Percentiles rank a stretch among this genome's conserved stretches.
phyloP scores from a whole-genome alignment of 441 rosid genomes.

The Croton laevigatus region DNA sequence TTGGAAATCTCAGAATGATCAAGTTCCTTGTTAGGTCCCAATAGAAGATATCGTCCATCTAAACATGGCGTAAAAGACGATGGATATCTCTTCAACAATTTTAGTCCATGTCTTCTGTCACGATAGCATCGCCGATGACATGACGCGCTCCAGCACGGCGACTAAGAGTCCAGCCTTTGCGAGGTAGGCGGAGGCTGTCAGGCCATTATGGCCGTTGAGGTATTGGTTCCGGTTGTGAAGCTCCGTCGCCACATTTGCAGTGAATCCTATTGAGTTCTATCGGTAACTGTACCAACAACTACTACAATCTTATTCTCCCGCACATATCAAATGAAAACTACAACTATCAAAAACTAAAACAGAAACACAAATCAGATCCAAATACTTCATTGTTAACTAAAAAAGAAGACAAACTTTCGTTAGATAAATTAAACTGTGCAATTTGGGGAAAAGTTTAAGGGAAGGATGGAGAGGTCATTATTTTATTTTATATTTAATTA shows the following conservation, averaged over 20 bases:
- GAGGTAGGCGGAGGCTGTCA: conserved; percentile 83
- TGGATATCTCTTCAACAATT: conserved; percentile 79
- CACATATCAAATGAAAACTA: too few species aligned
- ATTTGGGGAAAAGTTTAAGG: too few species aligned
- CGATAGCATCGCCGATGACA: conserved; percentile 86
- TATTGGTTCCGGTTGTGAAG: conserved; percentile 22
- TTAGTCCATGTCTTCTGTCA: conserved; percentile 87
- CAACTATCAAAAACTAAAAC: too few species aligned
- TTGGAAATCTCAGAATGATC: conserved; percentile 81
- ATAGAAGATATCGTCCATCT: conserved; percentile 79
- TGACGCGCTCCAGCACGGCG: conserved; percentile 81
- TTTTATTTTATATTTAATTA: too few species aligned
- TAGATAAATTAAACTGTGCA: too few species aligned
- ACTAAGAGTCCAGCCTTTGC: conserved; percentile 89
- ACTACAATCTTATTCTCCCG: too few species aligned
- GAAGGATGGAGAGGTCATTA: too few species aligned
- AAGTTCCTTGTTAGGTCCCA: conserved; percentile 59
- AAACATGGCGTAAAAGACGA: conserved; percentile 91
- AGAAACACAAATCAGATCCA: too few species aligned
- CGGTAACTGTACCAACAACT: too few species aligned
- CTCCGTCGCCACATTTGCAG: conserved; percentile 58
- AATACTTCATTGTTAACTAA: too few species aligned
- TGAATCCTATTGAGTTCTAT: too few species aligned
- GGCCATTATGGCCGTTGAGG: conserved; percentile 54
- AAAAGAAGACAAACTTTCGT: too few species aligned